Evolutionary conservation across 208 protist species (phyloP).

Genomic region (Trypanosoma theileri): DNA sequence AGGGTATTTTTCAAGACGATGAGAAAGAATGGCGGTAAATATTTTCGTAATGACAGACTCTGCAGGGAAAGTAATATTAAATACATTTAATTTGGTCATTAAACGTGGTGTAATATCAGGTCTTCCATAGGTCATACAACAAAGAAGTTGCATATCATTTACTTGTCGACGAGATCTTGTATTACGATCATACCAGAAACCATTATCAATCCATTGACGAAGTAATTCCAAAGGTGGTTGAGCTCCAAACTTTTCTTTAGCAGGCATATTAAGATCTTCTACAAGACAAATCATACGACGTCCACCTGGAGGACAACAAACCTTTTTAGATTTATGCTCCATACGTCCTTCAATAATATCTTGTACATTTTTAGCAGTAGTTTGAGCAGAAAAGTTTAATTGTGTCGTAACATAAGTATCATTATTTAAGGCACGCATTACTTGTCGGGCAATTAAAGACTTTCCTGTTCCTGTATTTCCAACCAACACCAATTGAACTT

Average conservation of each 20-base stretch:
- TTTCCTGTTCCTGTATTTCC: conserved; percentile 97
- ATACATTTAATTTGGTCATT: conserved; percentile 94
- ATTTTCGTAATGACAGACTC: conserved; percentile 94
- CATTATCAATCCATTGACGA: conserved; percentile 97
- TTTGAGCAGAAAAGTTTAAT: conserved; percentile 97
- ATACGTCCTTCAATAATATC: conserved; percentile 96
- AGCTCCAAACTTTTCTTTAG: conserved; percentile 96
- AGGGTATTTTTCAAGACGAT: conserved; percentile 91
- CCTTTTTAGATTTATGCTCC: conserved; percentile 97
- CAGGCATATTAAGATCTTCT: conserved; percentile 99
- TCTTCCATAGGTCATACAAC: conserved; percentile 97
- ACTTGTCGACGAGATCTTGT: conserved; percentile 93
- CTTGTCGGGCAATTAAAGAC: conserved; percentile 90
- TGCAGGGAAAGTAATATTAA: conserved; percentile 96
- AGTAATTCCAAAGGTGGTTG: conserved; percentile 98
- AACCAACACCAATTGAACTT: conserved; percentile 92
- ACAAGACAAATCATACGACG: conserved; percentile 96
- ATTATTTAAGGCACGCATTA: conserved; percentile 77
- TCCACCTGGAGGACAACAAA: conserved; percentile 92
- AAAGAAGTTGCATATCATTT: conserved; percentile 96
- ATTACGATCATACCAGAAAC: conserved; percentile 96
- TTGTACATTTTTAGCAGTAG: conserved; percentile 92
- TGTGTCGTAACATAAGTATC: conserved; percentile 87
- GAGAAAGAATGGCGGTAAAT: conserved; percentile 94
- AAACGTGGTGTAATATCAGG: conserved; percentile 93